Evolutionary conservation across 202 grass and related monocot genomes (phyloP).

Genomic region (Setaria viridis): DNA sequence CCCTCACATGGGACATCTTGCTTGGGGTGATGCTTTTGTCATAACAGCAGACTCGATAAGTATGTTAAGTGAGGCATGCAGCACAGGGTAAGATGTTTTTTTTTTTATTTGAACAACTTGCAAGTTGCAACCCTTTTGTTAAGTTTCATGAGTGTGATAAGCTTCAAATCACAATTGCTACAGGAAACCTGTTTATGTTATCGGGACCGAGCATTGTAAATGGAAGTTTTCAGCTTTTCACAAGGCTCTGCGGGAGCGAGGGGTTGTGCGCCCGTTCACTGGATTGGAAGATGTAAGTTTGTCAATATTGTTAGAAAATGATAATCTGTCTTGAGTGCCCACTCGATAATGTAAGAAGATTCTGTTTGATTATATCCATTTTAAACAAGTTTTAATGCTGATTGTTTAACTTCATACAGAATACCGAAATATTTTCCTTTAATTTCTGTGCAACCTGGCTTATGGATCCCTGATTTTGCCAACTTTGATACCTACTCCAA

Average conservation of each 20-base stretch:
- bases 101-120: neutral
- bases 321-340: conserved; percentile 4
- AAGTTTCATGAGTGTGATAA: conserved; percentile 30
- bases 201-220: conserved; percentile 85
- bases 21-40: conserved; percentile 96
- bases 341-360: conserved; percentile 25
- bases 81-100: conserved; percentile 66
- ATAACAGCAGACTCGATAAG: conserved; percentile 86
- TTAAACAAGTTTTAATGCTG: neutral
- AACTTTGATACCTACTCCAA: neutral
- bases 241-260: conserved; percentile 73
- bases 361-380: conserved; percentile 16
- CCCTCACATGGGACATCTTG: conserved; percentile 90
- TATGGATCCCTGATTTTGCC: neutral
- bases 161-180: conserved; percentile 41
- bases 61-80: conserved; percentile 96
- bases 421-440: conserved; percentile 10
- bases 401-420: conserved; percentile 9
- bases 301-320: conserved; percentile 22
- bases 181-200: conserved; percentile 96
- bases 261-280: conserved; percentile 76
- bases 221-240: conserved; percentile 95
- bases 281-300: conserved; percentile 93
- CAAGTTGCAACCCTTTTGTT: conserved; percentile 3
- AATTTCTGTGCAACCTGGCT: conserved; percentile 9